phyloP scores from a whole-genome alignment of 176 grass and related monocot genomes.

The Oropetium thomaeum region DNA sequence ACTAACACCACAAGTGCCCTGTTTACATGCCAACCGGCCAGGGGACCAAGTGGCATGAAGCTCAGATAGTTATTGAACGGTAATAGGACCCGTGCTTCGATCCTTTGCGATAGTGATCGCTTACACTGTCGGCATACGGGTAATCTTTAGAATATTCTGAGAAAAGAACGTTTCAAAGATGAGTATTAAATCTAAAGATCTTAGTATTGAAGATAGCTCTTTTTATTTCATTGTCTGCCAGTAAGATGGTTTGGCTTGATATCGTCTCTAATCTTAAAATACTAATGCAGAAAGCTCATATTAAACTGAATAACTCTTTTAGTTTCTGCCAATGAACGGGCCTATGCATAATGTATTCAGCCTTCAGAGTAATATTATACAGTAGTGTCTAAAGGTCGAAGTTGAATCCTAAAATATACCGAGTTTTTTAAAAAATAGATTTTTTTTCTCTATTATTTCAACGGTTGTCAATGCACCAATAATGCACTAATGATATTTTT shows the following conservation, averaged over 20 bases:
- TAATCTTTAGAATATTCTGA: background rate
- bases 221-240: background rate
- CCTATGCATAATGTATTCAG: too few relatives aligned
- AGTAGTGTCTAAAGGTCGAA: background rate
- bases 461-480: too few relatives aligned
- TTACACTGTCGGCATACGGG: conserved; percentile 25
- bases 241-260: too few relatives aligned
- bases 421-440: too few relatives aligned
- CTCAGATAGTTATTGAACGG: background rate
- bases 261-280: too few relatives aligned
- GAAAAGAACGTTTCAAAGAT: background rate
- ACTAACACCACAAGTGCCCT: background rate
- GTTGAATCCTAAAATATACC: background rate
- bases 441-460: too few relatives aligned
- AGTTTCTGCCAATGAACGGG: too few relatives aligned
- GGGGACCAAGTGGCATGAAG: background rate
- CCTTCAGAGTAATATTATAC: background rate
- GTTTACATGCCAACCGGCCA: background rate
- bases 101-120: background rate
- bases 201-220: background rate
- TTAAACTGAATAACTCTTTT: too few relatives aligned
- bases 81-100: background rate
- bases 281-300: too few relatives aligned
- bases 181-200: background rate
- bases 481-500: too few relatives aligned